Conservation (phyloP, 2,329 filamentous ascomycete species). For the Chaetothyriales sp. region DNA sequence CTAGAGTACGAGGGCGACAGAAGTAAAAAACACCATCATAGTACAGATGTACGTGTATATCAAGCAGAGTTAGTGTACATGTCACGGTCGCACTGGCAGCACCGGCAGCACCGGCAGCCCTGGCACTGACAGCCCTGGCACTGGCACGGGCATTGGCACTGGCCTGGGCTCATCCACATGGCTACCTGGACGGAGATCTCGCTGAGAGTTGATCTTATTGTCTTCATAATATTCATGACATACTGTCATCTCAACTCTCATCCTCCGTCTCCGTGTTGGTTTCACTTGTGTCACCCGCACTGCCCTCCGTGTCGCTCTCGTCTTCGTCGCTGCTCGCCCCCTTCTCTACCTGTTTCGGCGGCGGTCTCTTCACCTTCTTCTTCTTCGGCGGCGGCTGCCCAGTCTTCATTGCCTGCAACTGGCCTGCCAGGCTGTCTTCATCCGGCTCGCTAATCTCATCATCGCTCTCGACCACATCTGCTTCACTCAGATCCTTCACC, state of each 20-base stretch:
- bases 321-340: slow-evolving; percentile 47
- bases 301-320: slow-evolving; percentile 50
- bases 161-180: no score
- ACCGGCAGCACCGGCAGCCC: no score
- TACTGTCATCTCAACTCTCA: slow-evolving; percentile 26
- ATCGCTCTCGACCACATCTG: slow-evolving; percentile 53
- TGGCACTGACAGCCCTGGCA: no score
- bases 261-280: slow-evolving; percentile 63
- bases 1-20: no score
- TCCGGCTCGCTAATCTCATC: slow-evolving; percentile 97
- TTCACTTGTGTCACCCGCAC: slow-evolving; percentile 40
- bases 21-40: no score
- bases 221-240: neutral
- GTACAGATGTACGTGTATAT: no score
- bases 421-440: slow-evolving; percentile 84
- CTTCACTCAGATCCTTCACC: slow-evolving; percentile 79
- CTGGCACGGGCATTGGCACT: no score
- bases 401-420: slow-evolving; percentile 76
- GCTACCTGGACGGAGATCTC: no score
- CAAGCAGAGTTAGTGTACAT: no score
- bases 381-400: slow-evolving; percentile 37
- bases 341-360: slow-evolving; percentile 47
- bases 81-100: no score
- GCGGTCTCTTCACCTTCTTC: slow-evolving; percentile 41
- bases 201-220: no score